Conservation (phyloP, 345 rosid species). For the Limnanthes douglasii region DNA sequence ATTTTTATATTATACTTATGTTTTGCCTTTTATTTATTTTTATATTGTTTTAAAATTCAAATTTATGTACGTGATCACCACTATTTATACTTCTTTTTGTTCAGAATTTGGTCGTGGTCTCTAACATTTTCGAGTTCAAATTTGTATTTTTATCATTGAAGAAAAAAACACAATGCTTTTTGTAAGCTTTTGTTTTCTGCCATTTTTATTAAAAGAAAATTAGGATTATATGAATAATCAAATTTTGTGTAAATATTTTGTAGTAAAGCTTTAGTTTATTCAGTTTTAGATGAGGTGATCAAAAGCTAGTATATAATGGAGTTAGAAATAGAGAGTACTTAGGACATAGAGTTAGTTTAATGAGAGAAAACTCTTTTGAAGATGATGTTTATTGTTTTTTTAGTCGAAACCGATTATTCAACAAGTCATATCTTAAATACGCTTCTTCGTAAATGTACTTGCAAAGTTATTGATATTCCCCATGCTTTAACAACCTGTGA, state of each 20-base stretch:
- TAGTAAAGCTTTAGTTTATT: background rate
- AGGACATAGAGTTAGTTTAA: constrained; percentile 29
- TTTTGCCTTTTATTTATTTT: no score
- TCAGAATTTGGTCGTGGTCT: no score
- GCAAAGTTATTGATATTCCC: constrained; percentile 50
- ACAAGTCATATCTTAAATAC: constrained; percentile 66
- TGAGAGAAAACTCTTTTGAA: constrained; percentile 47
- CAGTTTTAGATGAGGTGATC: constrained; percentile 32
- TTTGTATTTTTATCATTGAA: no score
- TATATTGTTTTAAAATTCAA: no score
- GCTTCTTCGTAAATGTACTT: constrained; percentile 56
- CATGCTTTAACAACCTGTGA: constrained; percentile 83
- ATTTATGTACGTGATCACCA: no score
- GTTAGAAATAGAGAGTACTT: constrained; percentile 6
- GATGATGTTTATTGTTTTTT: constrained; percentile 38
- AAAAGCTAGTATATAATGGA: constrained; percentile 18
- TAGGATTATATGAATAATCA: constrained; percentile 4
- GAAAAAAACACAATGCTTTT: no score
- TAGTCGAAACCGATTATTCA: constrained; percentile 68
- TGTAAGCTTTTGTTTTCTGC: background rate
- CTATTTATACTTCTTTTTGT: no score
- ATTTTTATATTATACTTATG: no score
- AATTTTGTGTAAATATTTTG: background rate
- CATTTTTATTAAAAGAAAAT: background rate
- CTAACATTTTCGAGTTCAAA: no score